Base-by-base conservation (phyloP, 2,329 filamentous ascomycete genomes). In the Mollisiaceae sp. region DNA sequence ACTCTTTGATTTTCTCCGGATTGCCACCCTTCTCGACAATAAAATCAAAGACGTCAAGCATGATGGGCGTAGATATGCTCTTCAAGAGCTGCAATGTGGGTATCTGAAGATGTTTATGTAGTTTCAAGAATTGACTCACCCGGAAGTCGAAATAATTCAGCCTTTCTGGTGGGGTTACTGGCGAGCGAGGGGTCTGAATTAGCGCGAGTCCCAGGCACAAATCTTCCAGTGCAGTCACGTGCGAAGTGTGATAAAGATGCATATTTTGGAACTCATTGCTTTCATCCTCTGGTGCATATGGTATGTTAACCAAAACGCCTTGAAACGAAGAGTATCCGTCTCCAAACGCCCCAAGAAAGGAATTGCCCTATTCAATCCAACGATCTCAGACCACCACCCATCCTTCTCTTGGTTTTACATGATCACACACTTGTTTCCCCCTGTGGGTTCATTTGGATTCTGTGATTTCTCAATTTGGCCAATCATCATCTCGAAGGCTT, bases 381-480 rank as follows among this genome's bases (percentile, higher is more conserved):
- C 20, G 41, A 59, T 59, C 35, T 39, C 57, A 41, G 39, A 52
- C 27, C 41, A 35, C 27, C 32, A 38, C 5, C 55, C 55, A 54
- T 18, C 32, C 50, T n/a, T 4, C 32, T 24, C 24, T 22, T 20
- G 18, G 39, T 22, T 20, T 50, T 75, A 99, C 95, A 99, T 98
- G 73, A 97, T 78, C 63, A 78, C 74, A 78, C 95, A 98, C 80
- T 96, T 97, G 74, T 88, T 88, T 64, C 90, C 90, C 63, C 89
- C 90, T 32, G 92, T 83, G 8, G 93, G 90, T 80, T 97, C 92
- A 74, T 89, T 89, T 1, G 94, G 94, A 76, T 96, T 97, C 80
- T 97, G 91, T 32, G 90, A 89, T 80, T 96, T 97, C 81, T 99
- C 95, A 69, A 99, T 94, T 82, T 98, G 92, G 58, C 86, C 92